These are phyloP conservation scores for Cynara cardunculus DNA, from an alignment of 129 eudicot species.

Conservation along the genomic window DNA sequence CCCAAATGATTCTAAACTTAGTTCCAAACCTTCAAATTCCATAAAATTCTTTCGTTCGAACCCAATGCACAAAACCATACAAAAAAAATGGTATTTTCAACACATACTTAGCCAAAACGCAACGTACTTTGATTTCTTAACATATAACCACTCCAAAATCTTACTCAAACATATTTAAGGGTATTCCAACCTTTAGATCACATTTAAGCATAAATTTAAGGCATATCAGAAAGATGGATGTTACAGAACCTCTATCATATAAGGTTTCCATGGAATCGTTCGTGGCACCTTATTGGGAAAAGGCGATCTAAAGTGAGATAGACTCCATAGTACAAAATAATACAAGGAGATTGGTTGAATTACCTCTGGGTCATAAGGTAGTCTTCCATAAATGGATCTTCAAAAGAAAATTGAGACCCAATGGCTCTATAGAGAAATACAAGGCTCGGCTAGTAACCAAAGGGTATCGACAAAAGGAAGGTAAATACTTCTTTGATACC, in stretches of 20 bases:
- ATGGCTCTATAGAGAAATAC: not conserved
- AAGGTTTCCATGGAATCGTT: not conserved
- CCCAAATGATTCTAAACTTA: too few relatives aligned
- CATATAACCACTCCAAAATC: too few relatives aligned
- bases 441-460: not conserved
- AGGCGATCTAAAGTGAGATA: not conserved
- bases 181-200: too few relatives aligned
- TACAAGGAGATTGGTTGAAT: not conserved
- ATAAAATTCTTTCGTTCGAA: too few relatives aligned
- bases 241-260: not conserved
- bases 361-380: constrained; percentile 2
- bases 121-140: too few relatives aligned
- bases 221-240: too few relatives aligned
- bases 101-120: too few relatives aligned
- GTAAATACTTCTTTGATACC: not conserved
- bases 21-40: too few relatives aligned
- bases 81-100: too few relatives aligned
- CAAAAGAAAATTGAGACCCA: not conserved
- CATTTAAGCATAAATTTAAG: too few relatives aligned
- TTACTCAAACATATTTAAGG: too few relatives aligned
- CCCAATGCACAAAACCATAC: too few relatives aligned
- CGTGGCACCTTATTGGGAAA: not conserved
- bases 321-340: not conserved
- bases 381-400: constrained; percentile 2
- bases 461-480: not conserved